Evolutionary conservation across 768 basidiomycete species (phyloP), one percentile per base, ranked within the genome.

Genomic region (Pleurotus tuoliensis): DNA sequence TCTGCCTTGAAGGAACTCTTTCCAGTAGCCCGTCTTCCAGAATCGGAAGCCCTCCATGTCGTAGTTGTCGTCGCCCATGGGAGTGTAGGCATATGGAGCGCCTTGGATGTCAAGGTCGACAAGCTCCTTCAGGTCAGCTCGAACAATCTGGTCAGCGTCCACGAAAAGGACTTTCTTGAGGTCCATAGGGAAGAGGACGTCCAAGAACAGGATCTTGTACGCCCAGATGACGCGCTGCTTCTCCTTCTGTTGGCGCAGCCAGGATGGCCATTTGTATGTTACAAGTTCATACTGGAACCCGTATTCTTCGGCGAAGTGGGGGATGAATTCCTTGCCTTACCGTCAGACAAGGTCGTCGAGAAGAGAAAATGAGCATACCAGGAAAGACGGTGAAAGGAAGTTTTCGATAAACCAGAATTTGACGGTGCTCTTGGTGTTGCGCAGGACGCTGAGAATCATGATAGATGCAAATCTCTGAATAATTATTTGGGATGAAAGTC

Each of bases 331-430:
- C 92, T 95, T 66, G 3, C 30, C 8, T 15, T 18, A 18, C 3
- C 11, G 47, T 20, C 37, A 55, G 44, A 16, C 38, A 43, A 11
- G 43, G 40, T 9, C 7, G 2, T 54, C 12, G 8, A 39, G 56
- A 12, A 30, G 34, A 47, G 3, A 6, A 27, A 46, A 20, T 11
- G 18, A 13, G 75, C 83, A 63, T 62, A 92, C 94, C 57, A 98
- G 73, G 82, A 99, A 99, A 0, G 94, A 90, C 0, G 96, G 97
- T 0, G 96, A 98, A 12, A 98, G 80, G 82, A 99, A 99, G 73
- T 99, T 98, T 69, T 97, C 92, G 61, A 99, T 98, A 73, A 98
- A 98, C 97, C 97, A 98, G 74, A 98, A 99, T 70, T 99, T 99
- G 70, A 99, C 95, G 24, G 85, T 89, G 64, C 88, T 90, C 16